Percentiles rank a stretch among this genome's conserved stretches.
Evolutionary conservation across 2,329 filamentous ascomycete genomes (phyloP).

Genomic region (Seiridium cupressi): DNA sequence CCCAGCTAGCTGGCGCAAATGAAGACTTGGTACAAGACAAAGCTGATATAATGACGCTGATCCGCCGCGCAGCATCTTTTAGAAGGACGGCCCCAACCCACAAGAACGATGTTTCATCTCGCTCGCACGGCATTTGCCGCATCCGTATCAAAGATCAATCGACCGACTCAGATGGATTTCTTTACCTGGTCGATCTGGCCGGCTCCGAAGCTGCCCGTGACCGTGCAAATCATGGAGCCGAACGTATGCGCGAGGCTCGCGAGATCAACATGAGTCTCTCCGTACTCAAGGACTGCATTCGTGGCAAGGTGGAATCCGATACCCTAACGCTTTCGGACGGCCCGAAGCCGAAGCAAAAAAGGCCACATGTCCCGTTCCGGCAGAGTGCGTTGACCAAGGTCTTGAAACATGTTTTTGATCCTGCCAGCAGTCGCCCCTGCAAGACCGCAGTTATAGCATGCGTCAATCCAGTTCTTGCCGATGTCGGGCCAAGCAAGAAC

Average conservation of each 20-base stretch:
- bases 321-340: constrained; percentile 7
- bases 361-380: constrained; percentile 42
- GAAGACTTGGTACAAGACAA: constrained; percentile 33
- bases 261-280: constrained; percentile 49
- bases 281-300: constrained; percentile 51
- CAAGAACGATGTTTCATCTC: constrained; percentile 46
- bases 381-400: constrained; percentile 46
- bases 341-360: constrained; percentile 22
- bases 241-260: constrained; percentile 43
- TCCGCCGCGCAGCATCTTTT: constrained; percentile 37
- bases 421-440: constrained; percentile 32
- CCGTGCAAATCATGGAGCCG: constrained; percentile 32
- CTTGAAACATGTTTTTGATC: constrained; percentile 49
- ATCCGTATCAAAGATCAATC: constrained; percentile 37
- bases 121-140: constrained; percentile 47
- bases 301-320: constrained; percentile 38
- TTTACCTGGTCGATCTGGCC: constrained; percentile 45
- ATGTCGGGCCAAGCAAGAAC: constrained; percentile 44
- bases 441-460: constrained; percentile 46
- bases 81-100: constrained; percentile 39
- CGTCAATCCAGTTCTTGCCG: constrained; percentile 43
- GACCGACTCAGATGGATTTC: constrained; percentile 32
- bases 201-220: constrained; percentile 49
- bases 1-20: constrained; percentile 40
- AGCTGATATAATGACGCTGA: constrained; percentile 26